Conservation (phyloP, 2,329 filamentous ascomycete species). For the Lachnellula occidentalis region DNA sequence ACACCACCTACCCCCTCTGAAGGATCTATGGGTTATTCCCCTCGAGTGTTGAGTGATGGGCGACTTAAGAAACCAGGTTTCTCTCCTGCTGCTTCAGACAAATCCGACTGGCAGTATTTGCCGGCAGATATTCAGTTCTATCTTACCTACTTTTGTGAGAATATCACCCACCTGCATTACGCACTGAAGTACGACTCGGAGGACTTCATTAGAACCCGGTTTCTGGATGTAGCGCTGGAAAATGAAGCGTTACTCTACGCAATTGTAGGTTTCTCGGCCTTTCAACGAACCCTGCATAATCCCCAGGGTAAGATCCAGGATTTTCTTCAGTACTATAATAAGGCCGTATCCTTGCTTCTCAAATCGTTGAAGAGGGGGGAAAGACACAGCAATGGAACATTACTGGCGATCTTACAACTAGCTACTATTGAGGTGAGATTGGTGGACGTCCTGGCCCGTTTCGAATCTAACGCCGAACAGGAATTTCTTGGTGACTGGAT, state of each 20-base stretch:
- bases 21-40: slow-evolving; percentile 27
- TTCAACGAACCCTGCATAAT: slow-evolving; percentile 70
- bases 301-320: slow-evolving; percentile 69
- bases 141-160: slow-evolving; percentile 69
- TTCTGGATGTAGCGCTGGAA: slow-evolving; percentile 67
- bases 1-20: slow-evolving; percentile 47
- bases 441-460: slow-evolving; percentile 4
- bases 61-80: slow-evolving; percentile 16
- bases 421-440: slow-evolving; percentile 80
- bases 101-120: slow-evolving; percentile 51
- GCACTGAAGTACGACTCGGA: slow-evolving; percentile 65
- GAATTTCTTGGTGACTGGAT: slow-evolving; percentile 96
- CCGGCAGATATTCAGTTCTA: slow-evolving; percentile 70
- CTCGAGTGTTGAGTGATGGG: slow-evolving; percentile 9
- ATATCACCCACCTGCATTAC: slow-evolving; percentile 79
- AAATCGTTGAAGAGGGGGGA: slow-evolving; percentile 65
- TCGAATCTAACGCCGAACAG: slow-evolving; percentile 39
- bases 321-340: slow-evolving; percentile 88
- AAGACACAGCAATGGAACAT: slow-evolving; percentile 64
- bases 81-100: slow-evolving; percentile 25
- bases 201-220: slow-evolving; percentile 66
- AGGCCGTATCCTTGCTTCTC: slow-evolving; percentile 72
- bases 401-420: slow-evolving; percentile 84
- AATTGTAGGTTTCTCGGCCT: slow-evolving; percentile 81
- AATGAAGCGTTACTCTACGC: slow-evolving; percentile 83